phyloP scores from a whole-genome alignment of 306 rosid genomes.

The Datisca glomerata region DNA sequence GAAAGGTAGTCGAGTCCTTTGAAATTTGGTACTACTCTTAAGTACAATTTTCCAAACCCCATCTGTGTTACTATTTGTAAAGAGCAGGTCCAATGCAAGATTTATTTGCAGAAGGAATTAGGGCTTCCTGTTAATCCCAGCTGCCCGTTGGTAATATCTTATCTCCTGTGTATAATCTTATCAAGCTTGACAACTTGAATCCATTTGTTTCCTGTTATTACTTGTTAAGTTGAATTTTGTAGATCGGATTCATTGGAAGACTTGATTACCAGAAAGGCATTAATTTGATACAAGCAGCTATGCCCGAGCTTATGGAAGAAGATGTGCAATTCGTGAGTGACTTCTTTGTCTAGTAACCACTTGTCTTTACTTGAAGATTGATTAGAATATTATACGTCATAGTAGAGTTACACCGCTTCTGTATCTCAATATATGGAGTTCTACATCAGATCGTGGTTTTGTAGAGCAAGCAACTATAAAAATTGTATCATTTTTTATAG shows the following conservation, averaged over 20 bases:
- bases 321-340: conserved; percentile 84
- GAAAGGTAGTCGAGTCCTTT: conserved; percentile 44
- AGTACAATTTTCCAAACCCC: conserved; percentile 11
- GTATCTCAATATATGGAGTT: too few relatives aligned
- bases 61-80: conserved; percentile 4
- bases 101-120: conserved; percentile 64
- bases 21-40: background rate
- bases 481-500: too few relatives aligned
- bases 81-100: conserved; percentile 58
- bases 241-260: conserved; percentile 89
- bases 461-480: too few relatives aligned
- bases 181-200: conserved; percentile 1
- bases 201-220: conserved; percentile 9
- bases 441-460: too few relatives aligned
- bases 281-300: conserved; percentile 48
- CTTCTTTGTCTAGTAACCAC: too few relatives aligned
- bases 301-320: conserved; percentile 55
- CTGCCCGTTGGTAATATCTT: conserved; percentile 57
- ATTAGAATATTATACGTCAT: too few relatives aligned
- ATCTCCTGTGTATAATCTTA: background rate
- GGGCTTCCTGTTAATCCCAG: conserved; percentile 65
- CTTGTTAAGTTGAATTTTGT: conserved; percentile 18
- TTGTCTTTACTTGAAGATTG: too few relatives aligned
- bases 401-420: too few relatives aligned
- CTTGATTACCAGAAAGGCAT: conserved; percentile 90